phyloP scores from a whole-genome alignment of 306 rosid species.

The Senna siamea region DNA sequence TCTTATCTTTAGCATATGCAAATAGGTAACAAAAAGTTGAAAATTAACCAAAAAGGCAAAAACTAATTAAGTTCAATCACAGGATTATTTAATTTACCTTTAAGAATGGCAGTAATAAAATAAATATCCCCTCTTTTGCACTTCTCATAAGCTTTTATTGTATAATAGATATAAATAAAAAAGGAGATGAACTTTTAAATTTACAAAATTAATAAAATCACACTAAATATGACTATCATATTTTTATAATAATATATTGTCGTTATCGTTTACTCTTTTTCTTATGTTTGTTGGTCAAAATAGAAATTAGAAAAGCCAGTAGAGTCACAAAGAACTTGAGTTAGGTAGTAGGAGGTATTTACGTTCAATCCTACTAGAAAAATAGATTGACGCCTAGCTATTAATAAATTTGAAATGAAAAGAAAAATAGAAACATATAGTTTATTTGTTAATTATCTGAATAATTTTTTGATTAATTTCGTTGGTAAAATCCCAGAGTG shows the following conservation, averaged over 20 bases:
- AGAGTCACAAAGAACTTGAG: neutral
- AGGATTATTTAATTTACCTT: constrained; percentile 6
- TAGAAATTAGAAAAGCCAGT: neutral
- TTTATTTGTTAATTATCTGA: neutral
- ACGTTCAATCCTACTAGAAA: neutral
- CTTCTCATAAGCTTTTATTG: constrained; percentile 1
- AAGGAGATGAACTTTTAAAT: neutral
- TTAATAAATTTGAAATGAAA: neutral
- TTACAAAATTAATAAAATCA: neutral
- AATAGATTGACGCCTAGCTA: neutral
- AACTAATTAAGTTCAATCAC: constrained; percentile 2
- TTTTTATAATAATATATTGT: neutral
- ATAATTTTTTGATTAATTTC: neutral
- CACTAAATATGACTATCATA: neutral
- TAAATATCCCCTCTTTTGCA: neutral
- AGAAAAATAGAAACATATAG: neutral
- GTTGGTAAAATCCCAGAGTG: no score
- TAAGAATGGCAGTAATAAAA: constrained; percentile 3
- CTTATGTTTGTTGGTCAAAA: neutral
- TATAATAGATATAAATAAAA: neutral
- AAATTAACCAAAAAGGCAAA: neutral
- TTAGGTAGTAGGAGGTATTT: neutral
- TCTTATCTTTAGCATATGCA: constrained; percentile 27
- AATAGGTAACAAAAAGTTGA: constrained; percentile 20
- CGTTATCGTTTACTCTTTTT: neutral